phyloP scores from a whole-genome alignment of 305 asterid species.

The Coffea humblotiana region DNA sequence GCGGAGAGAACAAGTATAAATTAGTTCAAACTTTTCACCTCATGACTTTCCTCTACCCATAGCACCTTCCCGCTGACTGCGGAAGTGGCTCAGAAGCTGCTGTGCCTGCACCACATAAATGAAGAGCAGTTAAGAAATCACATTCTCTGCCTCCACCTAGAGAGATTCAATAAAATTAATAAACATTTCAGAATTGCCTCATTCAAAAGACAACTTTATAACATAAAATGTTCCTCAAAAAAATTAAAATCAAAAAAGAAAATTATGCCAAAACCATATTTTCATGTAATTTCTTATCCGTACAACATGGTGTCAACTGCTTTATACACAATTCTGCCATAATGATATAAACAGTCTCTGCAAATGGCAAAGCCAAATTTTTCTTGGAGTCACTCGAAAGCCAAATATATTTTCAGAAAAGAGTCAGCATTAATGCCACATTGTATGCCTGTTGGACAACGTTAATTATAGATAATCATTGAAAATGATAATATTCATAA shows the following conservation, averaged over 20 bases:
- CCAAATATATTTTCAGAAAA: background rate
- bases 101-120: conserved; percentile 57
- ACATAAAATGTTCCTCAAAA: background rate
- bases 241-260: background rate
- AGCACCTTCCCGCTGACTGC: conserved; percentile 66
- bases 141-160: background rate
- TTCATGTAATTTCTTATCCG: background rate
- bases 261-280: background rate
- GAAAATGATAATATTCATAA: background rate
- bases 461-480: background rate
- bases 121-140: conserved; percentile 7
- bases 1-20: conserved; percentile 20
- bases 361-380: background rate
- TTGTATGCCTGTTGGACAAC: background rate
- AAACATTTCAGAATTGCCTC: background rate
- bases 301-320: background rate
- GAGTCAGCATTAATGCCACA: background rate
- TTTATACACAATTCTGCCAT: background rate
- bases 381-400: background rate
- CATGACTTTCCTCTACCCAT: conserved; percentile 58
- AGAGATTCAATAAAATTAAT: background rate
- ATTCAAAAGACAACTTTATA: background rate
- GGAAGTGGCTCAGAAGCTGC: conserved; percentile 87
- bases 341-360: background rate
- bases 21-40: conserved; percentile 16